Base-by-base conservation (phyloP, 1,139 yeast species). In the Candida labiduridarum region DNA sequence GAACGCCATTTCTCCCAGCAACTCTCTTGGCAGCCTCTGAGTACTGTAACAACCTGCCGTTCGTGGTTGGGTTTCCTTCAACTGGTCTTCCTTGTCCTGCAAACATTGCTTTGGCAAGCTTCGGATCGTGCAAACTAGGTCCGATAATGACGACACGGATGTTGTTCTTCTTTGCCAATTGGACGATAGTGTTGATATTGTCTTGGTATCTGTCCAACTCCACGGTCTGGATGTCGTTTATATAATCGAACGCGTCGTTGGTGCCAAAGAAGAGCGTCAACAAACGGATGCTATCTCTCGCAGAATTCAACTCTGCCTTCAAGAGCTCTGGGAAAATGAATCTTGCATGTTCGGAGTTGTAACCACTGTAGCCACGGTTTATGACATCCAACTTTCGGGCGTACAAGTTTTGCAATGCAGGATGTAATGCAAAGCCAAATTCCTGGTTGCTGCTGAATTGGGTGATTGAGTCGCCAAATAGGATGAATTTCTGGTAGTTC, bases 401-500 rank as follows among this genome's bases (percentile, higher is more conserved):
- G 58, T 84, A 85, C 8, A 33, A 35, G 47, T 75, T 63, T 35
- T 74, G 73, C 14, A 86, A 59, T 0, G 78, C 83, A 0, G 86
- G 75, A 3, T 84, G 87, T 11, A 81, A 66, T 0, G 76, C 67
- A 62, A 79, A 84, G 7, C 76, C 76, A 1, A 57, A 59, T 2
- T 47, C 52, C 41, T 64, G 74, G 41, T 67, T 66, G 60, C 65
- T 79, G 30, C 82, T 66, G 54, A 64, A 79, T 59, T 85, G 83
- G 1, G 89, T 85, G 54, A 85, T 80, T 2, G 90, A 85, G 64
- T 85, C 91, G 1, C 92, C 91, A 63, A 85, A 84, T 52, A 85
- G 66, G 5, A 86, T 59, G 51, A 85, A 74, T 55, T 81, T 83
- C 47, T 76, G 68, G 60, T 64, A 72, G 1, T 57, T 51, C 54